Conservation (phyloP, 768 basidiomycete genomes). For the Suillus tomentosus region DNA sequence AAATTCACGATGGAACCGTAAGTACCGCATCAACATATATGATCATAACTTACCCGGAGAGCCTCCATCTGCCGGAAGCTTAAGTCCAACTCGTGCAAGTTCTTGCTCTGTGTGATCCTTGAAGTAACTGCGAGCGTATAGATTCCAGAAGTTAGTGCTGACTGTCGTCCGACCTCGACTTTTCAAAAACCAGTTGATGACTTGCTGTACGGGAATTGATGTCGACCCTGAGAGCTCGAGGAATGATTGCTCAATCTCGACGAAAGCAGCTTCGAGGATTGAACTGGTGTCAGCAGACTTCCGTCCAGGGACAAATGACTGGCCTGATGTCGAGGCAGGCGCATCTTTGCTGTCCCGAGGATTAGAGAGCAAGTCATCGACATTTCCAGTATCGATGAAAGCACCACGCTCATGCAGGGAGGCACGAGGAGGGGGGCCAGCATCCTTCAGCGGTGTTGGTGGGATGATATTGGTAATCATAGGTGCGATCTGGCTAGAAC, state of each 20-base stretch:
- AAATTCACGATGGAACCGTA: too few relatives aligned
- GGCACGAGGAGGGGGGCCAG: not conserved
- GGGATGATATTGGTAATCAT: not conserved
- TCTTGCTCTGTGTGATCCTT: constrained; percentile 14
- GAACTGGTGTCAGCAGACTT: not conserved
- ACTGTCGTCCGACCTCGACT: not conserved
- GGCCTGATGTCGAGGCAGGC: not conserved
- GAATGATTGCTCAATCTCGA: not conserved
- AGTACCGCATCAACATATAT: not conserved
- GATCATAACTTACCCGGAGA: constrained; percentile 1
- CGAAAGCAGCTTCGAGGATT: constrained; percentile 1
- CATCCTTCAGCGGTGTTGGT: constrained; percentile 1
- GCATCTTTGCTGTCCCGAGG: not conserved
- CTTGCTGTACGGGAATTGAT: constrained; percentile 9
- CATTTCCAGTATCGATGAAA: not conserved
- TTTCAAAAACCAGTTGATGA: constrained; percentile 16
- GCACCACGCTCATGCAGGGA: not conserved
- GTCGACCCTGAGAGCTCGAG: constrained; percentile 4
- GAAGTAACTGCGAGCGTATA: constrained; percentile 1
- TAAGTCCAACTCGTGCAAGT: not conserved
- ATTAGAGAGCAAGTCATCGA: not conserved
- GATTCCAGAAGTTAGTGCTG: constrained; percentile 6
- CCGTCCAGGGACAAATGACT: not conserved
- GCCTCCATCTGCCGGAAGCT: not conserved
- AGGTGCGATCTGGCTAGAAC: not conserved